Percentiles rank a stretch among this genome's conserved stretches.
Evolutionary conservation across 1,284 basidiomycete species (phyloP).

Genomic region (Rhodotorula sp.): DNA sequence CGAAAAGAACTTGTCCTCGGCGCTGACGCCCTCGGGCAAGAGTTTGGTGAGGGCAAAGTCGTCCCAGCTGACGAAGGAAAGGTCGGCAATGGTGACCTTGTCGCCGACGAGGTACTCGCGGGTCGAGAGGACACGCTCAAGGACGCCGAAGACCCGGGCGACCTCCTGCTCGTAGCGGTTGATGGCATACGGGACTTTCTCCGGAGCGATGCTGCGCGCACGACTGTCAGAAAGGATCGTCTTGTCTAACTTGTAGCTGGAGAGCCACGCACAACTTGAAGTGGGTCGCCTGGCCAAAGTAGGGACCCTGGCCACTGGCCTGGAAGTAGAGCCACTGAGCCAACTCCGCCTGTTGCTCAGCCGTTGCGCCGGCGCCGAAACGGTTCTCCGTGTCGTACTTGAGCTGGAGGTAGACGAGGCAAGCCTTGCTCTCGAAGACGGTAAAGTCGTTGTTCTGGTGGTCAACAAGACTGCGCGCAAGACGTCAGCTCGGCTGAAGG

Average conservation of each 20-base stretch:
- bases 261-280: slow-evolving; percentile 43
- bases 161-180: slow-evolving; percentile 50
- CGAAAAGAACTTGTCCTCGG: slow-evolving; percentile 21
- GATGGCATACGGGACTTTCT: slow-evolving; percentile 38
- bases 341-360: slow-evolving; percentile 41
- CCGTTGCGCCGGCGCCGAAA: slow-evolving; percentile 44
- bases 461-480: slow-evolving; percentile 46
- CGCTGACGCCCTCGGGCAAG: slow-evolving; percentile 31
- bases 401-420: slow-evolving; percentile 50
- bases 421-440: slow-evolving; percentile 51
- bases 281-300: slow-evolving; percentile 43
- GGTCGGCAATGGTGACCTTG: slow-evolving; percentile 41
- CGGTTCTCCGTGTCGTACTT: slow-evolving; percentile 51
- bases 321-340: slow-evolving; percentile 41
- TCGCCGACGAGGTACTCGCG: slow-evolving; percentile 36
- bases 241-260: too few species aligned
- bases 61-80: slow-evolving; percentile 37
- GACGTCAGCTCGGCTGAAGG: neutral
- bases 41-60: slow-evolving; percentile 29
- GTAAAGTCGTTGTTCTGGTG: slow-evolving; percentile 50
- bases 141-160: slow-evolving; percentile 49
- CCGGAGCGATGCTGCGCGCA: slow-evolving; percentile 22
- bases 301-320: slow-evolving; percentile 14
- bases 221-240: neutral
- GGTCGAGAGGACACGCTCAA: slow-evolving; percentile 44